These are phyloP conservation scores for Blastocladiella emersonii DNA, from an alignment of 371 early-diverging fungal genomes.

Conservation along the genomic window DNA sequence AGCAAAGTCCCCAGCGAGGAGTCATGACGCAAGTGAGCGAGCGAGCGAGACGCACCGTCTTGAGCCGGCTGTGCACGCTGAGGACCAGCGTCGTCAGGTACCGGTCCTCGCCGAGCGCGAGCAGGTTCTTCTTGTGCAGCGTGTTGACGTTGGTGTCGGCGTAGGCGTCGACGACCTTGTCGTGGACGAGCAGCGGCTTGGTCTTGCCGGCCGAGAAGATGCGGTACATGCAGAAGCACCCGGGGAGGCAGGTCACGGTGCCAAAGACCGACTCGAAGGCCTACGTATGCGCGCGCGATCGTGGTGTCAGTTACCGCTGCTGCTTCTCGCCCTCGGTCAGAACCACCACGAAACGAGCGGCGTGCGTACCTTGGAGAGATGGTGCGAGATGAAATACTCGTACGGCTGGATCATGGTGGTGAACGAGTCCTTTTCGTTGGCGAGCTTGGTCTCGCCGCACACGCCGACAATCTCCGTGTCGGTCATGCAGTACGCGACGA, in stretches of 20 bases:
- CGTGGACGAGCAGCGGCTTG: slow-evolving; percentile 4
- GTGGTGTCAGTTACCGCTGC: too few relatives aligned
- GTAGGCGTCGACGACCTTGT: slow-evolving; percentile 2
- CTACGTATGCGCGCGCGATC: too few relatives aligned
- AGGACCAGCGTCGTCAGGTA: slow-evolving; percentile 97
- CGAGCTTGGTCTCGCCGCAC: slow-evolving; percentile 69
- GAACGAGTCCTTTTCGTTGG: slow-evolving; percentile 80
- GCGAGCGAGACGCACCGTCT: too few relatives aligned
- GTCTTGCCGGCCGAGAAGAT: slow-evolving; percentile 18
- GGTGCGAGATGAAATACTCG: slow-evolving; percentile 80
- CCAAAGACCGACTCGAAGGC: slow-evolving; percentile 99
- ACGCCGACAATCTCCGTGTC: slow-evolving; percentile 73
- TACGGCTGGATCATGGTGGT: slow-evolving; percentile 87
- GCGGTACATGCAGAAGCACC: slow-evolving; percentile 94
- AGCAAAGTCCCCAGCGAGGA: too few relatives aligned
- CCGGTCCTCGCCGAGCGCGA: slow-evolving; percentile 96
- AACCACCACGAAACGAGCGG: too few relatives aligned
- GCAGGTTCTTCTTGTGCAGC: slow-evolving; percentile 95
- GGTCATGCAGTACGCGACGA: slow-evolving; percentile 55
- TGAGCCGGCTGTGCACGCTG: slow-evolving; percentile 82
- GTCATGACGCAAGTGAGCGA: too few relatives aligned
- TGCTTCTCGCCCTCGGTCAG: too few relatives aligned
- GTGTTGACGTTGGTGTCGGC: slow-evolving; percentile 53
- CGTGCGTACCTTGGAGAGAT: slow-evolving; percentile 63
- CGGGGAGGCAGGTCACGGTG: slow-evolving; percentile 87